phyloP scores from a whole-genome alignment of 768 basidiomycete species.

The Panus rudis region DNA sequence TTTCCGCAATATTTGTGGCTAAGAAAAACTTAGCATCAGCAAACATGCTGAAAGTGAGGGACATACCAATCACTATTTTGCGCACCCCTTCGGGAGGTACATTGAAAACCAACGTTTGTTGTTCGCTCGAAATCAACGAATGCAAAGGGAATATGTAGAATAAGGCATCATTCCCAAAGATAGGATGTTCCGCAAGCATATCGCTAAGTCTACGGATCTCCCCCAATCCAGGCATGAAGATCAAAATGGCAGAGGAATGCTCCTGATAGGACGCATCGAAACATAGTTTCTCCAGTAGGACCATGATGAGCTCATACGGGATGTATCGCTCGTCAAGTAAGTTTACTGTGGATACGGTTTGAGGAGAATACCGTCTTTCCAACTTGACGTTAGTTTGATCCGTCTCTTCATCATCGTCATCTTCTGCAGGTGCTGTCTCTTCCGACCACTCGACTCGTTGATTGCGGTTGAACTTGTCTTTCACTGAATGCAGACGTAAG shows the following conservation, averaged over 20 bases:
- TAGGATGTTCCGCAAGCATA: slow-evolving; percentile 63
- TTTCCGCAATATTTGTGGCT: slow-evolving; percentile 95
- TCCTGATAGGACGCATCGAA: slow-evolving; percentile 43
- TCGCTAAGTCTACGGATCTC: slow-evolving; percentile 90
- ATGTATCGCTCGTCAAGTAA: slow-evolving; percentile 83
- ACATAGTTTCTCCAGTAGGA: slow-evolving; percentile 77
- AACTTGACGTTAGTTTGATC: slow-evolving; percentile 41
- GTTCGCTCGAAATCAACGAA: slow-evolving; percentile 88
- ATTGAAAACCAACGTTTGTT: slow-evolving; percentile 87
- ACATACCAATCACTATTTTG: slow-evolving; percentile 90
- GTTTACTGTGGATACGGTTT: slow-evolving; percentile 73
- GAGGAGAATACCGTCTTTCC: slow-evolving; percentile 74
- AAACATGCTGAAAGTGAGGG: too few relatives aligned
- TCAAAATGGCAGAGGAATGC: slow-evolving; percentile 75
- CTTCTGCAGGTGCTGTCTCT: slow-evolving; percentile 51
- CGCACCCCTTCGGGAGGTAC: slow-evolving; percentile 70
- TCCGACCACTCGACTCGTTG: slow-evolving; percentile 73
- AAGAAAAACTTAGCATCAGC: neutral
- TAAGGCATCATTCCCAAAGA: slow-evolving; percentile 52
- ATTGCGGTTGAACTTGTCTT: slow-evolving; percentile 62
- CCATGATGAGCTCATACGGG: slow-evolving; percentile 85
- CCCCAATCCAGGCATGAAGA: slow-evolving; percentile 93
- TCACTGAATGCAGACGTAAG: slow-evolving; percentile 31
- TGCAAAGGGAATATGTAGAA: slow-evolving; percentile 86
- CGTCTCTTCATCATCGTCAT: slow-evolving; percentile 55